Evolutionary conservation across 225 moss, liverwort and hornwort genomes (phyloP).

Genomic region (Rhytidiadelphus loreus): DNA sequence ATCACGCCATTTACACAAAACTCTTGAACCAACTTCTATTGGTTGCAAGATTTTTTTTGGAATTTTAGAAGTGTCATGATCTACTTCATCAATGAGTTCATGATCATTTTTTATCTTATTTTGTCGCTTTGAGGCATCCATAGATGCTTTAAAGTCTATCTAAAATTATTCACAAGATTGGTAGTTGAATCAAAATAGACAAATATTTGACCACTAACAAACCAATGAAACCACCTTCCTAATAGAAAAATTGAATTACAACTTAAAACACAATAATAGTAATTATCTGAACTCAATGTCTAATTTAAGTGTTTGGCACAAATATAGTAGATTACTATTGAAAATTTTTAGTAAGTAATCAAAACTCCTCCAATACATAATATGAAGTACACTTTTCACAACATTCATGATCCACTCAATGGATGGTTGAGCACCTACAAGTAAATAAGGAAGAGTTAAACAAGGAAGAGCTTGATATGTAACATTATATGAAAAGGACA

Average conservation of each 20-base stretch:
- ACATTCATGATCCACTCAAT: background rate
- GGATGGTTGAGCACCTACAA: background rate
- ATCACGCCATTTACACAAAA: slow-evolving; percentile 54
- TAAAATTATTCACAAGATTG: background rate
- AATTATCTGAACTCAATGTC: background rate
- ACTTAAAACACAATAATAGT: too few relatives aligned
- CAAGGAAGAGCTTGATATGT: background rate
- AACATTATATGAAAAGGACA: background rate
- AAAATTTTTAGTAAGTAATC: background rate
- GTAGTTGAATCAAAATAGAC: background rate
- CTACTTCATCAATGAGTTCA: background rate
- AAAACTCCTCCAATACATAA: background rate
- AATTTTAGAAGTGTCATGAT: background rate
- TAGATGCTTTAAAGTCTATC: background rate
- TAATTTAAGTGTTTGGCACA: background rate
- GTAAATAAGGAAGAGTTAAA: background rate
- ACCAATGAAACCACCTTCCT: background rate
- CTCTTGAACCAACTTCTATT: slow-evolving; percentile 47
- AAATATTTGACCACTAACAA: background rate
- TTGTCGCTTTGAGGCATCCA: background rate
- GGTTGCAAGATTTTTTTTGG: slow-evolving; percentile 7
- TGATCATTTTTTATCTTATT: background rate
- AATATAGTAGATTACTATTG: background rate
- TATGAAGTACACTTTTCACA: background rate
- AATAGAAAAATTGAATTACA: background rate